Evolutionary conservation across 2,329 filamentous ascomycete genomes (phyloP).

Genomic region (Alternaria novae-zelandiae): DNA sequence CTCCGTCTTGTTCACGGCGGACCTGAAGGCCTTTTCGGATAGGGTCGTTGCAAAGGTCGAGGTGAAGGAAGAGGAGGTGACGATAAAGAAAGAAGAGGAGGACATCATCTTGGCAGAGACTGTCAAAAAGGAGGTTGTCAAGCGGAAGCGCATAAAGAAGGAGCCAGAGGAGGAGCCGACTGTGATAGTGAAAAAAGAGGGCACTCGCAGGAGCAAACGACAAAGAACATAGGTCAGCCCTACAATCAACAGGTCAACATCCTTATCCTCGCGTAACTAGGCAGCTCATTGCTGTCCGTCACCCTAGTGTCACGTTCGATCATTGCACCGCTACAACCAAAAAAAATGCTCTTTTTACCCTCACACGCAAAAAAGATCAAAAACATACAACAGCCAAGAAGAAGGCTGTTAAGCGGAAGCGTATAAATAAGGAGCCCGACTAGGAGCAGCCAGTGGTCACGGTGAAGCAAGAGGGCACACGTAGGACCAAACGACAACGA

Average conservation of each 20-base stretch:
- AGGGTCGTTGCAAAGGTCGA: conserved; percentile 59
- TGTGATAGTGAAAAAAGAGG: conserved; percentile 1
- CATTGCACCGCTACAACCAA: no score
- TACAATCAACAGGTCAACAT: not conserved
- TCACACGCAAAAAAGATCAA: no score
- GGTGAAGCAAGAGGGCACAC: conserved; percentile 4
- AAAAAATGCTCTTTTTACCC: no score
- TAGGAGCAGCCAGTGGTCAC: not conserved
- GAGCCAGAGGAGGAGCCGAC: not conserved
- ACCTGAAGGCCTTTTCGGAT: conserved; percentile 83
- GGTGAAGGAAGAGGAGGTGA: conserved; percentile 53
- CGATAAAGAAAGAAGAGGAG: conserved; percentile 43
- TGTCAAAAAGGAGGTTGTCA: conserved; percentile 36
- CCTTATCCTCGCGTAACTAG: no score
- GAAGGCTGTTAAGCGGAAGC: conserved; percentile 25
- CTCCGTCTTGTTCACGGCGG: conserved; percentile 93
- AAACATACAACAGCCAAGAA: conserved; percentile 25
- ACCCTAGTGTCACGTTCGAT: not conserved
- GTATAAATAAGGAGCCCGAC: not conserved
- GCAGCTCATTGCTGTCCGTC: not conserved
- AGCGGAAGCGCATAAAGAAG: conserved; percentile 9
- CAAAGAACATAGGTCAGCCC: not conserved
- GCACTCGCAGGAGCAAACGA: conserved; percentile 7
- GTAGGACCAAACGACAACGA: conserved; percentile 7
- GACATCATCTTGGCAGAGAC: conserved; percentile 14